Percentiles rank a stretch among this genome's conserved stretches.
phyloP scores from a whole-genome alignment of 2,329 filamentous ascomycete species.

The Emmonsia crescens region DNA sequence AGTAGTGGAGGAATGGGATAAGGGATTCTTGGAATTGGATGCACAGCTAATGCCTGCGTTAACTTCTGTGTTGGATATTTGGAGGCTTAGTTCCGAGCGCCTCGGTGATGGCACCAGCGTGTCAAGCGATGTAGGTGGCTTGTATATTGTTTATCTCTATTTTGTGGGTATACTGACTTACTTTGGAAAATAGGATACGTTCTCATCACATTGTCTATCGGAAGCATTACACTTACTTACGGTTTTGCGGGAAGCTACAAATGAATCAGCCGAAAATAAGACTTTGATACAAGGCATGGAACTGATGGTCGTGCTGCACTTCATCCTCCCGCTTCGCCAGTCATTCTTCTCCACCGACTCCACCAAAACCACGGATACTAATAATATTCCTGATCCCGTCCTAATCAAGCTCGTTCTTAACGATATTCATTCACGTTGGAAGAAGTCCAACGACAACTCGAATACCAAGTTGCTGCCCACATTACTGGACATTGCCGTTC shows the following conservation, averaged over 20 bases:
- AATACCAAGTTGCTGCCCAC: constrained; percentile 26
- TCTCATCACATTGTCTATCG: constrained; percentile 23
- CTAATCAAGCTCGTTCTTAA: constrained; percentile 27
- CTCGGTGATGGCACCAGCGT: constrained; percentile 24
- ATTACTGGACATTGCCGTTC: constrained; percentile 37
- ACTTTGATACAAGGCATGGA: constrained; percentile 19
- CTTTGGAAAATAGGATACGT: constrained; percentile 3
- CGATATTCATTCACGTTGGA: constrained; percentile 27
- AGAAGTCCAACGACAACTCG: constrained; percentile 9
- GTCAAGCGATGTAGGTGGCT: constrained; percentile 24
- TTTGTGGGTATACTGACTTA: not conserved
- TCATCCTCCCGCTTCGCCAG: constrained; percentile 31
- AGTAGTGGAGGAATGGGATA: not conserved
- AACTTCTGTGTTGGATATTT: constrained; percentile 26
- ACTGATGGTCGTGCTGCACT: constrained; percentile 30
- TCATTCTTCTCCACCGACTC: constrained; percentile 26
- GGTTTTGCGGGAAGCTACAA: not conserved
- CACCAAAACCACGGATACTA: constrained; percentile 19
- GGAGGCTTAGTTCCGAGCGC: constrained; percentile 27
- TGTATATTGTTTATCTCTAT: not conserved
- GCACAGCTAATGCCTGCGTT: constrained; percentile 26
- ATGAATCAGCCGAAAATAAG: not conserved
- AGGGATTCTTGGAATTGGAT: not conserved
- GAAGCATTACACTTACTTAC: constrained; percentile 5
- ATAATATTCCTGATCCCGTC: constrained; percentile 25